These are phyloP conservation scores for Blastobotrys parvus DNA, from an alignment of 805 yeast species.

Conservation along the genomic window DNA sequence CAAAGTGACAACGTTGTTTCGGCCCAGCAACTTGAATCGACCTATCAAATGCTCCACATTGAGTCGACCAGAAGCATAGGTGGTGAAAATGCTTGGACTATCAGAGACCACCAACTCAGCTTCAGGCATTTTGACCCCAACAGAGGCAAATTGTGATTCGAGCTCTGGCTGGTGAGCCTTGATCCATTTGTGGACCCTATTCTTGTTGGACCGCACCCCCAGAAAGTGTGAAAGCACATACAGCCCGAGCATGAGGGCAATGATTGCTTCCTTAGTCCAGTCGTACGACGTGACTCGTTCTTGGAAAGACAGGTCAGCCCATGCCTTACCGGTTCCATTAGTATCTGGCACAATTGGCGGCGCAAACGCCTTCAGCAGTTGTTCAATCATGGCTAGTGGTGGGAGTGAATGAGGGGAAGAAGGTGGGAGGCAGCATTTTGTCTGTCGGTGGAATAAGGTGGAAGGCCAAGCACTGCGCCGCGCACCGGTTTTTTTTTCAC, in stretches of 20 bases:
- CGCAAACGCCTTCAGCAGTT: not conserved
- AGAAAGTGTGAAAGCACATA: constrained; percentile 44
- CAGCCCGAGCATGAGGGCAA: constrained; percentile 41
- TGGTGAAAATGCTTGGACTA: constrained; percentile 48
- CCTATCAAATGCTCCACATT: constrained; percentile 58
- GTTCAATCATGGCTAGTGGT: not conserved
- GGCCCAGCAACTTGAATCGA: constrained; percentile 57
- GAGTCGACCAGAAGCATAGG: constrained; percentile 85
- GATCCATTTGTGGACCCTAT: constrained; percentile 47
- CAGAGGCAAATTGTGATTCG: constrained; percentile 65
- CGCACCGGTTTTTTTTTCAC: not conserved
- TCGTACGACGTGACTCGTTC: constrained; percentile 55
- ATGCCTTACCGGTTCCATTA: constrained; percentile 34
- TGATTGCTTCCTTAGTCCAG: constrained; percentile 67
- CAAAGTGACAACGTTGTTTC: constrained; percentile 72
- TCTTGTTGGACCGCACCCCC: constrained; percentile 55
- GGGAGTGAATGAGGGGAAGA: not conserved
- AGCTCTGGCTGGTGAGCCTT: constrained; percentile 44
- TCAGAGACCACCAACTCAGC: constrained; percentile 47
- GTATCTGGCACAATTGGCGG: not conserved
- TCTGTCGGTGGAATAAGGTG: no score
- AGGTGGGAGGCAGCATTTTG: no score
- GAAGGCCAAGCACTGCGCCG: no score
- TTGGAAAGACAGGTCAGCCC: constrained; percentile 47
- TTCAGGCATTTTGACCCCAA: constrained; percentile 37